Evolutionary conservation across 2,329 filamentous ascomycete species (phyloP), one percentile per base, ranked within the genome.

Genomic region (Epichloe festucae): DNA sequence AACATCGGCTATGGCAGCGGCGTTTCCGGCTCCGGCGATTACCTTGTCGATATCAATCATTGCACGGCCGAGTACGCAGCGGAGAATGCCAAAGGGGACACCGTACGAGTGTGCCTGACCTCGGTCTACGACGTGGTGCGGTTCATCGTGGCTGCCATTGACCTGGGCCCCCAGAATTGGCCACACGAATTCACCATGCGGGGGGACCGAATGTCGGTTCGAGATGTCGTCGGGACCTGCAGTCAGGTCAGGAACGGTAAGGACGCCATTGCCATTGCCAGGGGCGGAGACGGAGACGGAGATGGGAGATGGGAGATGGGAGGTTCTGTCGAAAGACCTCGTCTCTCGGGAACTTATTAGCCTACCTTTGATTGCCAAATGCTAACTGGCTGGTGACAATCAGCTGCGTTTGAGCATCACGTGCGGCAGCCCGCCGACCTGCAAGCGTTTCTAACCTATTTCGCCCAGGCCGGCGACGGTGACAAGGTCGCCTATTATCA

Each of bases 131-230:
- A 90, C 59, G 77, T 88, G 5, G 85, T 77, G 23, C 74, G 75
- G n/a, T 88, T 85, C 57, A 71, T 89, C 8, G 81, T 82, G 11
- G 78, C 81, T n/a, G 79, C 86, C 14, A 64, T 87, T 34, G 82
- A 86, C 45, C 65, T 87, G 41, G 76, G 73, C 0, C 70, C 8
- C 7, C 67, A 71, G 6, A 72, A 64, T 17, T 90, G 86, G 86
- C 84, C 84, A 3, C 65, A 67, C 5, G 85, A 89, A 62, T 81
- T 85, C 62, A 76, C 75, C 40, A 81, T 89, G 75, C 74, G 74
- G 47, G 84, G n/a, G n/a, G 82, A 86, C 50, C 71, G 79, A 5
- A 69, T 84, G 63, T 77, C 73, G 1, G 73, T 87, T 2, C 71
- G 73, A 12, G 74, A 82, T 45, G 70, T 89, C 11, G 71, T 86